A percentile compares a stretch with the other conserved stretches of the same genome.
phyloP scores from a whole-genome alignment of 768 basidiomycete species.

The Jaapia argillacea region DNA sequence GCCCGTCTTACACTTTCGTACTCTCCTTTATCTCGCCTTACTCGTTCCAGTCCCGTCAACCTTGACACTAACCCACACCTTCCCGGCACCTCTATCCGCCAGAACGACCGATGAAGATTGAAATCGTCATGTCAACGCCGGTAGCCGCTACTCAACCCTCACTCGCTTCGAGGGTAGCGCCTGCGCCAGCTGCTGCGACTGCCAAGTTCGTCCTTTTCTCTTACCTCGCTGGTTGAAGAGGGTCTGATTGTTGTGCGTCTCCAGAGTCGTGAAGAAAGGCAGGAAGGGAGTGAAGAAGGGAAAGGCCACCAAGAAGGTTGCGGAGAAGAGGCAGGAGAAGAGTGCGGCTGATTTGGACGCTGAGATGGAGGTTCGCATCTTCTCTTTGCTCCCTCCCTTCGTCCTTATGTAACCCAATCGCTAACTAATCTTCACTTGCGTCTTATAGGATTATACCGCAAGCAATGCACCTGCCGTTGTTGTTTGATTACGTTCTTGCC shows the following conservation, averaged over 20 bases:
- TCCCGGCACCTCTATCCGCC: slow-evolving; percentile 9
- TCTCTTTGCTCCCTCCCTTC: background rate
- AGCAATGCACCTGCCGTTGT: background rate
- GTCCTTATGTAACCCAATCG: too few species aligned
- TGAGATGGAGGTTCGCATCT: background rate
- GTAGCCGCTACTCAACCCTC: slow-evolving; percentile 38
- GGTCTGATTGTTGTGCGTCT: background rate
- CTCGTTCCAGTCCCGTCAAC: background rate
- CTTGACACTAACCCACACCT: background rate
- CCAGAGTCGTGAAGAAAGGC: background rate
- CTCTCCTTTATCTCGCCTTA: slow-evolving; percentile 2
- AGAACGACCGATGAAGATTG: slow-evolving; percentile 98
- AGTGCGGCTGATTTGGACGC: background rate
- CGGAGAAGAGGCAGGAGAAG: background rate
- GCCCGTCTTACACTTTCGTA: slow-evolving; percentile 24
- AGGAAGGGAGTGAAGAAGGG: background rate
- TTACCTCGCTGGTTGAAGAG: background rate
- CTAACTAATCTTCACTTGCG: background rate
- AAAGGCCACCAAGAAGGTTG: background rate
- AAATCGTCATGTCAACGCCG: slow-evolving; percentile 82
- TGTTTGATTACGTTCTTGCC: too few species aligned
- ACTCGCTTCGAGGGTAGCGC: slow-evolving; percentile 64
- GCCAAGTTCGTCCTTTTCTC: background rate
- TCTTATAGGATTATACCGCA: background rate
- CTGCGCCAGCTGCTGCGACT: background rate